Evolutionary conservation across 306 rosid genomes (phyloP), one percentile per base, ranked within the genome.

Genomic region (Pyrus betulifolia): DNA sequence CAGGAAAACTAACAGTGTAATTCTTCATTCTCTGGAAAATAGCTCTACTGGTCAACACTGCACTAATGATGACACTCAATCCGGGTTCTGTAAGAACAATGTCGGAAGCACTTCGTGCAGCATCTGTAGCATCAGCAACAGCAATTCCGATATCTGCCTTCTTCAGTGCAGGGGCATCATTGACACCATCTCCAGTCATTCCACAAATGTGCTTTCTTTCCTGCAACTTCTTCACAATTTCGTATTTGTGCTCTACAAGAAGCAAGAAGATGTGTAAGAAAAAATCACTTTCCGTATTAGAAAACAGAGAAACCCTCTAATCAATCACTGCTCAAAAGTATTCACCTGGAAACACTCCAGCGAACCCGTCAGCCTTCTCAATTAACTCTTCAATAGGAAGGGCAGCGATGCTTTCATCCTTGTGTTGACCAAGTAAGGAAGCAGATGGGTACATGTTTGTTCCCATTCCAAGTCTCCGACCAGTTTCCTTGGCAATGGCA

Each of bases 161-260:
- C 91, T 95, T 95, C 80, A 95, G 82, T 78, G 99, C 99, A 25
- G 99, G 99, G 79, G 99, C 99, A 81, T 95, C 99, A 6, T 95
- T 95, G 74, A 95, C 99, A 79, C 99, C 99, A 80, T 95, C 99
- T 42, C 99, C 99, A 0, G 99, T 95, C 99, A 95, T 95, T 83
- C 99, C 99, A 86, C 97, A 92, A 52, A 95, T 91, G 89, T 95
- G 99, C 78, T 95, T 95, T 74, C 92, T 89, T 79, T 91, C 99
- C 76, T 95, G 99, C 86, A 95, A 85, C 88, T 95, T 95, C 89
- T 84, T 95, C 35, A 95, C 99, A 74, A 95, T 95, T 84, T 91
- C 99, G 54, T 95, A 95, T 58, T 95, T 95, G 93, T 95, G 99
- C 78, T 95, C 98, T 95, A 74, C 4, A 69, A 46, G 35, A 63